Evolutionary conservation across 345 rosid species (phyloP).

Genomic region (Heritiera littoralis): DNA sequence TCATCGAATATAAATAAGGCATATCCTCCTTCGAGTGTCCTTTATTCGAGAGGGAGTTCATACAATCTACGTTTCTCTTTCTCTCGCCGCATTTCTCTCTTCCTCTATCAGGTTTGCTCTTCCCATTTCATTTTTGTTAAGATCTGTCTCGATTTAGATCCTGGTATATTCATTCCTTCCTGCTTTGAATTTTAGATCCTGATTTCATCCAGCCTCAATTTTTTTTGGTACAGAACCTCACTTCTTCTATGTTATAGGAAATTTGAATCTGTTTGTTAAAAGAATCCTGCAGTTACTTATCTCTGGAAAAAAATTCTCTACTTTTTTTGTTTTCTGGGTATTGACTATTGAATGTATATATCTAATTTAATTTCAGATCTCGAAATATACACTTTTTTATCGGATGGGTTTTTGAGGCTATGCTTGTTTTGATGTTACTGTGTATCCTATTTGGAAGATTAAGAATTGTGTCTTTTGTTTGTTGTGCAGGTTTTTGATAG

Average conservation of each 20-base stretch:
- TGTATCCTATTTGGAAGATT: background rate
- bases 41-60: background rate
- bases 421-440: background rate
- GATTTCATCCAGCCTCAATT: background rate
- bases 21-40: background rate
- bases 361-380: background rate
- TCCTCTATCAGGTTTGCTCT: background rate
- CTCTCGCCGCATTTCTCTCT: slow-evolving; percentile 1
- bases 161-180: background rate
- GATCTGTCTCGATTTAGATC: slow-evolving; percentile 2
- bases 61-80: background rate
- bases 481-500: slow-evolving; percentile 8
- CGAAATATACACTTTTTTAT: background rate
- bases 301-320: no score
- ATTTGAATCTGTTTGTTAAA: background rate
- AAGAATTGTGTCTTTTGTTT: background rate
- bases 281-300: no score
- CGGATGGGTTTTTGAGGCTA: background rate
- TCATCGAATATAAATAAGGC: background rate
- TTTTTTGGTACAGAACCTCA: no score
- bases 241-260: background rate
- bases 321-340: background rate
- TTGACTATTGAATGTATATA: background rate
- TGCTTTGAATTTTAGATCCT: background rate
- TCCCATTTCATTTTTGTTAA: background rate